Evolutionary conservation across 2,329 filamentous ascomycete genomes (phyloP).

Genomic region (Botrytis squamosa): DNA sequence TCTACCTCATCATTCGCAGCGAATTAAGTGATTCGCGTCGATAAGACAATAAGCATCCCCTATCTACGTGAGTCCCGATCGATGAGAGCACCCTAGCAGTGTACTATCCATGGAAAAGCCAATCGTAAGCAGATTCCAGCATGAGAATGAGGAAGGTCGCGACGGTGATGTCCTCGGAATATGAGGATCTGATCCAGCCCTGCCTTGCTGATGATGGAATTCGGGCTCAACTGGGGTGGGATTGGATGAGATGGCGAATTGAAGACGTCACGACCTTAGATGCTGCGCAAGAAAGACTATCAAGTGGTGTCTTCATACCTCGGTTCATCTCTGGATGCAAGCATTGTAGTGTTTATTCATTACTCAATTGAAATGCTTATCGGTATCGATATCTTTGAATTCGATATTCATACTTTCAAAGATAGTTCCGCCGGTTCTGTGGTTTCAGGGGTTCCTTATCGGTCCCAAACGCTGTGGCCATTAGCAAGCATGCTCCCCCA

Average conservation of each 20-base stretch:
- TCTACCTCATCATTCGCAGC: not conserved
- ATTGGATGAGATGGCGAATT: not conserved
- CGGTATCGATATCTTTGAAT: not conserved
- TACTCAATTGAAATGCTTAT: constrained; percentile 5
- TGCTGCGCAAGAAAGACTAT: not conserved
- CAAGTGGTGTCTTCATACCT: not conserved
- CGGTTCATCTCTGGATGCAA: not conserved
- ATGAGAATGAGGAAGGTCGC: not conserved
- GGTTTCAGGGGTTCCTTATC: constrained; percentile 10
- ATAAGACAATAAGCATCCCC: not conserved
- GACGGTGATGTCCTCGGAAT: not conserved
- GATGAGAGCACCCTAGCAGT: not conserved
- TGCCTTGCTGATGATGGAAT: not conserved
- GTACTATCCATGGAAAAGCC: not conserved
- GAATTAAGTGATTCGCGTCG: constrained; percentile 3
- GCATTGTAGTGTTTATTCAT: not conserved
- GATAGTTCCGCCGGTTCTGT: not conserved
- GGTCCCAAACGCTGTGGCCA: not conserved
- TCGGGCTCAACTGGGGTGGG: not conserved
- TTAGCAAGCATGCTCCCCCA: constrained; percentile 13
- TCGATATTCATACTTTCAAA: not conserved
- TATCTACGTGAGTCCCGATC: too few relatives aligned
- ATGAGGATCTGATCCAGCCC: not conserved
- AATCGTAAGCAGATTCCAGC: not conserved
- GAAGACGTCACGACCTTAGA: not conserved